These are phyloP conservation scores for Alternaria sp. DNA, from an alignment of 2,329 filamentous ascomycete species.

Conservation along the genomic window DNA sequence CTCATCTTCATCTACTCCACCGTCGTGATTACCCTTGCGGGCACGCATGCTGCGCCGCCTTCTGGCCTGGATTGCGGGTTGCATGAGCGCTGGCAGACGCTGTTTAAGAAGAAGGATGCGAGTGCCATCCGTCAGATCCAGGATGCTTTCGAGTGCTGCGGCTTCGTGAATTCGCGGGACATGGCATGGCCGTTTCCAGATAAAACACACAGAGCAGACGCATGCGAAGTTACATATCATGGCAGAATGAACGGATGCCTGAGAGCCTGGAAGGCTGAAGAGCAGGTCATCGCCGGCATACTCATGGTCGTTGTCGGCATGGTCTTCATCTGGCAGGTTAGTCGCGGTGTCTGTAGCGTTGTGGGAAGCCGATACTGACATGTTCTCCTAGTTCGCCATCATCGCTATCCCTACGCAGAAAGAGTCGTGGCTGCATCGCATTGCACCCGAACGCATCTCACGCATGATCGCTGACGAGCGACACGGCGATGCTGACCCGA, in stretches of 20 bases:
- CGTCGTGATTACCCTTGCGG: constrained; percentile 57
- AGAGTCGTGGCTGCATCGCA: constrained; percentile 44
- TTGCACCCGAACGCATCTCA: constrained; percentile 45
- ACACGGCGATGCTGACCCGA: constrained; percentile 29
- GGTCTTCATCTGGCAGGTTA: constrained; percentile 47
- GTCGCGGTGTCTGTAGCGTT: neutral
- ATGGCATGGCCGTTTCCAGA: constrained; percentile 70
- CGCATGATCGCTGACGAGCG: constrained; percentile 44
- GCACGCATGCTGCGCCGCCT: constrained; percentile 53
- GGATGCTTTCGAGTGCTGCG: constrained; percentile 73
- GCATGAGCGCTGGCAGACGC: constrained; percentile 63
- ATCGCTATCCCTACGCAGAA: constrained; percentile 42
- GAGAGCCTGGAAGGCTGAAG: constrained; percentile 64
- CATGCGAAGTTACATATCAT: constrained; percentile 60
- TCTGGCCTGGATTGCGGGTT: constrained; percentile 62
- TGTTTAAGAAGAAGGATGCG: constrained; percentile 64
- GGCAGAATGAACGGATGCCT: constrained; percentile 59
- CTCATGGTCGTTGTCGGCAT: constrained; percentile 61
- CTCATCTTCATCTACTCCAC: constrained; percentile 53
- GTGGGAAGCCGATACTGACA: constrained; percentile 2
- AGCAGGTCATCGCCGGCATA: constrained; percentile 64
- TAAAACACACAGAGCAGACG: constrained; percentile 36
- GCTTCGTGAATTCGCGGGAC: constrained; percentile 66
- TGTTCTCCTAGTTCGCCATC: constrained; percentile 36
- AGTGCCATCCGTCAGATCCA: constrained; percentile 67